phyloP scores from a whole-genome alignment of 805 yeast species.

The Maudiozyma serrabonitensis region DNA sequence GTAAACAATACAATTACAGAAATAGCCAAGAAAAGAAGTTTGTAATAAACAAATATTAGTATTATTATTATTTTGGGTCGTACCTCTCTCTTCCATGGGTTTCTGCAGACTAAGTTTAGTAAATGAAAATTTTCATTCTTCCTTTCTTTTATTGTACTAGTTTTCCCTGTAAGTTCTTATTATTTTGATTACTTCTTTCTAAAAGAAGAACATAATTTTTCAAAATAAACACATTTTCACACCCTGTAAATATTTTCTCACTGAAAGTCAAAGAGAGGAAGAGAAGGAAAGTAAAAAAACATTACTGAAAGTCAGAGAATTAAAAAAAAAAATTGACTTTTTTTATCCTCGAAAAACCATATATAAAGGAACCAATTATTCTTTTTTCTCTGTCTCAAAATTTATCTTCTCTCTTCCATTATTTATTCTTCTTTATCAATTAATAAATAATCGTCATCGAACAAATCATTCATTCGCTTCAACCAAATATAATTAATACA shows the following conservation, averaged over 20 bases:
- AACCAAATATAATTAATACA: not conserved
- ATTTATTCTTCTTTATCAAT: not conserved
- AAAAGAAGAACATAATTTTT: not conserved
- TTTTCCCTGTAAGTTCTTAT: not conserved
- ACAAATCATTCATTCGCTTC: conserved; percentile 9
- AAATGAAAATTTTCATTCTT: too few relatives aligned
- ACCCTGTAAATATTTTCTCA: too few relatives aligned
- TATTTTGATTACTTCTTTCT: not conserved
- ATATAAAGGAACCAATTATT: not conserved
- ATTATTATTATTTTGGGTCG: not conserved
- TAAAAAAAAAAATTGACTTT: too few relatives aligned
- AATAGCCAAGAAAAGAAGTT: not conserved
- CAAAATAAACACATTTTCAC: not conserved
- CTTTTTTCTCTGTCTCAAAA: not conserved
- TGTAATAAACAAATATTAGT: not conserved
- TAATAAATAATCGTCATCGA: not conserved
- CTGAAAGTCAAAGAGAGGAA: too few relatives aligned
- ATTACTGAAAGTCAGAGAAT: too few relatives aligned
- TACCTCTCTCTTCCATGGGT: not conserved
- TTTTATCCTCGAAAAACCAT: not conserved
- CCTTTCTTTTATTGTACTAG: too few relatives aligned
- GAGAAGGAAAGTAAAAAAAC: too few relatives aligned
- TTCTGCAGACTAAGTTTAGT: too few relatives aligned
- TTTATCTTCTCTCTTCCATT: not conserved
- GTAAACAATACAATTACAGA: not conserved